These are phyloP conservation scores for Talaromyces piceae DNA, from an alignment of 2,329 filamentous ascomycete species.

Conservation along the genomic window DNA sequence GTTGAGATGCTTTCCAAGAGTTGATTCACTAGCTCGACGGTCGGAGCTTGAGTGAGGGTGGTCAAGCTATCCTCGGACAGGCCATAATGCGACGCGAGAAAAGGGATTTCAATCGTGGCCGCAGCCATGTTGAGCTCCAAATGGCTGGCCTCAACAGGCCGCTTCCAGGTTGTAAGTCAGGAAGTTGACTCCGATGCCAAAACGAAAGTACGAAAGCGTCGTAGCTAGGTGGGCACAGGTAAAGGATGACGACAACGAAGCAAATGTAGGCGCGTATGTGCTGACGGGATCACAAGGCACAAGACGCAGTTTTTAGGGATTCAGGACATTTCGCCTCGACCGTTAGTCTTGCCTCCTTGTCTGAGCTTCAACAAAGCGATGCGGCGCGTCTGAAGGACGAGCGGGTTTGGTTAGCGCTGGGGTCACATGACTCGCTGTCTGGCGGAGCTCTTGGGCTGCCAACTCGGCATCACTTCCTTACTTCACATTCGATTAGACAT, in stretches of 20 bases:
- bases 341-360: constrained; percentile 4
- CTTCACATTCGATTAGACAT: no score
- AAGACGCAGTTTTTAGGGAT: neutral
- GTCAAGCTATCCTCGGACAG: constrained; percentile 51
- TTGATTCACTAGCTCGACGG: constrained; percentile 66
- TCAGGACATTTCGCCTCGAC: constrained; percentile 9
- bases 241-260: neutral
- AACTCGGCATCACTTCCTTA: no score
- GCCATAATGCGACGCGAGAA: constrained; percentile 52
- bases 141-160: constrained; percentile 11
- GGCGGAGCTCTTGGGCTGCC: neutral
- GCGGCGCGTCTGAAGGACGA: constrained; percentile 1
- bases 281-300: constrained; percentile 1
- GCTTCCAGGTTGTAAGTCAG: neutral
- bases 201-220: neutral
- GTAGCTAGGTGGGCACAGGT: no score
- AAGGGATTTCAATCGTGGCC: constrained; percentile 50
- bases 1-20: constrained; percentile 66
- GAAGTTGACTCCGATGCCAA: neutral
- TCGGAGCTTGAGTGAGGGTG: constrained; percentile 53
- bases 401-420: constrained; percentile 3
- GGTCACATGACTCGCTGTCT: neutral
- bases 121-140: constrained; percentile 43
- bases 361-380: constrained; percentile 8
- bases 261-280: constrained; percentile 6